phyloP scores from a whole-genome alignment of 176 grass and related monocot genomes.

The Juncus inflexus region DNA sequence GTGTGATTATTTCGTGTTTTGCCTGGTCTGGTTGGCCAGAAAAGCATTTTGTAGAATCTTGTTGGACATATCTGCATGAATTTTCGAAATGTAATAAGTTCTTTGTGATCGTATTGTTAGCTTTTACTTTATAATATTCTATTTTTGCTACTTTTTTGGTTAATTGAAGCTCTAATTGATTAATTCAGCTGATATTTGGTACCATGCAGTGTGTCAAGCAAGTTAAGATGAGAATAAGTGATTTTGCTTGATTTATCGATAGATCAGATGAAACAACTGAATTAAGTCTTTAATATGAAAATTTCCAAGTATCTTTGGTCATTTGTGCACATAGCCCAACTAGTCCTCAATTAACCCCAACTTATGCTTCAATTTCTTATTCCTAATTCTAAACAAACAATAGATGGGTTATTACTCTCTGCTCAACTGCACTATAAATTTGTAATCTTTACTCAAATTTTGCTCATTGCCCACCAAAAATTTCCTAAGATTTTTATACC shows the following conservation, averaged over 20 bases:
- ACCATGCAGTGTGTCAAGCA: too few relatives aligned
- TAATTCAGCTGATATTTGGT: too few relatives aligned
- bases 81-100: constrained; percentile 35
- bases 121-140: too few relatives aligned
- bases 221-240: too few relatives aligned
- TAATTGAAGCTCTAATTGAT: too few relatives aligned
- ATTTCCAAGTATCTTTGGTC: constrained; percentile 24
- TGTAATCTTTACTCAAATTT: neutral
- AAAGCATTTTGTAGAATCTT: constrained; percentile 76
- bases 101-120: too few relatives aligned
- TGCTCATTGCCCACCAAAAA: too few relatives aligned
- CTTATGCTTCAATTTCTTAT: constrained; percentile 87
- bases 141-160: too few relatives aligned
- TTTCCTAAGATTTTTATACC: too few relatives aligned
- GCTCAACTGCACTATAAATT: neutral
- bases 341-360: constrained; percentile 70
- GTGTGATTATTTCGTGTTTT: constrained; percentile 47
- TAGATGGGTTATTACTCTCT: constrained; percentile 61
- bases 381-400: constrained; percentile 26
- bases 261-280: neutral
- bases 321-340: too few relatives aligned
- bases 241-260: too few relatives aligned
- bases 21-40: constrained; percentile 65
- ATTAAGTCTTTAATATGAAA: constrained; percentile 84
- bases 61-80: constrained; percentile 89